Percentiles rank a stretch among this genome's conserved stretches.
phyloP scores from a whole-genome alignment of 1,284 basidiomycete species.

The Coniferiporia weirii region DNA sequence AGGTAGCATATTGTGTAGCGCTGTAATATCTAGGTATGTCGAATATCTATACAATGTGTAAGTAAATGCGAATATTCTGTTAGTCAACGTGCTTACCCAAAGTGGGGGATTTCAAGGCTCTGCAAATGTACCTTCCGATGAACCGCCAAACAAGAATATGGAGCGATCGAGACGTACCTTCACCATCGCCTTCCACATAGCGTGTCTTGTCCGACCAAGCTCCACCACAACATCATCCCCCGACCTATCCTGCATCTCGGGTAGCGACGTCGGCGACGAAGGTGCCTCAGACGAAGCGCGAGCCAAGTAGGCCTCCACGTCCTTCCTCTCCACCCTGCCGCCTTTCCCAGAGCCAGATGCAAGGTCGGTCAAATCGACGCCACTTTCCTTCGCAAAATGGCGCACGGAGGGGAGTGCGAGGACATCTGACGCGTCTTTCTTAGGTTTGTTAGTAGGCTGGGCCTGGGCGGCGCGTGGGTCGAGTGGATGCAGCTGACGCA shows the following conservation, averaged over 20 bases:
- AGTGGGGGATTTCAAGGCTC: slow-evolving; percentile 79
- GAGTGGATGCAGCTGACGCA: slow-evolving; percentile 53
- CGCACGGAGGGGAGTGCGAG: slow-evolving; percentile 78
- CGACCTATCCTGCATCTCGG: slow-evolving; percentile 20
- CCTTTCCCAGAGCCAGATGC: slow-evolving; percentile 69
- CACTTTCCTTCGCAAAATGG: slow-evolving; percentile 65
- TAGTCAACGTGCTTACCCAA: slow-evolving; percentile 45
- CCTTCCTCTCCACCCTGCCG: slow-evolving; percentile 72
- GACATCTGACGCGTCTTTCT: slow-evolving; percentile 21
- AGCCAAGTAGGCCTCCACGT: slow-evolving; percentile 61
- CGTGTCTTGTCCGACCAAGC: slow-evolving; percentile 72
- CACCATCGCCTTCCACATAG: slow-evolving; percentile 86
- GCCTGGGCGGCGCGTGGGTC: slow-evolving; percentile 32
- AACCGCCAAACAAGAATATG: too few species aligned
- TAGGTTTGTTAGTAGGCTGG: neutral
- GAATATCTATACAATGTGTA: slow-evolving; percentile 48
- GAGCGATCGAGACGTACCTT: slow-evolving; percentile 40
- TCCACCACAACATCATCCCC: slow-evolving; percentile 56
- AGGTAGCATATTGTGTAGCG: slow-evolving; percentile 66
- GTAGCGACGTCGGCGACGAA: slow-evolving; percentile 1
- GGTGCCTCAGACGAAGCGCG: slow-evolving; percentile 20
- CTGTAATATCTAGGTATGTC: slow-evolving; percentile 80
- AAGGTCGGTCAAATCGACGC: slow-evolving; percentile 55
- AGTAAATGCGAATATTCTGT: neutral
- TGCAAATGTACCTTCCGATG: slow-evolving; percentile 24